Evolutionary conservation across 164 flowering plant genomes (phyloP).

Genomic region (Tinospora cordifolia): DNA sequence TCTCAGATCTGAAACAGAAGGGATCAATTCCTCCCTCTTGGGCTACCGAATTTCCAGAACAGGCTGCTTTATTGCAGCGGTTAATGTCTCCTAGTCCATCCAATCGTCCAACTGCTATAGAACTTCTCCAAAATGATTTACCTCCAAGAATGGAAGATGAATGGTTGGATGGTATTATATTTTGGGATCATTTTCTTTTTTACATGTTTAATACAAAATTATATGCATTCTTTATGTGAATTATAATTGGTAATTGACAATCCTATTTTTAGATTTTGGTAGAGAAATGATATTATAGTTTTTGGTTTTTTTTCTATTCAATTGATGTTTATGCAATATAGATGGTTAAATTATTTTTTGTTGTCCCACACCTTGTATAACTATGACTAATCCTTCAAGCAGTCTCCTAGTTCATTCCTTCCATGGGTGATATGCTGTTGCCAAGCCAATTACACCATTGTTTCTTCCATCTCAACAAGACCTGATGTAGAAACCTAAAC

Average conservation of each 20-base stretch:
- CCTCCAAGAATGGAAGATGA: constrained; percentile 92
- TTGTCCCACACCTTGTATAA: too few relatives aligned
- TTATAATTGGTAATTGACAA: neutral
- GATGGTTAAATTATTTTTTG: neutral
- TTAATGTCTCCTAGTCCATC: constrained; percentile 90
- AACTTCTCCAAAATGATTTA: constrained; percentile 64
- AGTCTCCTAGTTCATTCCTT: too few relatives aligned
- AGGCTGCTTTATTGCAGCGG: constrained; percentile 53
- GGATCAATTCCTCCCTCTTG: constrained; percentile 69
- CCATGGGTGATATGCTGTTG: too few relatives aligned
- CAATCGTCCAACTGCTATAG: constrained; percentile 84
- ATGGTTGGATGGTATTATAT: constrained; percentile 59
- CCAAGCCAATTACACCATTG: too few relatives aligned
- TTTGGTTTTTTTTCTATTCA: neutral
- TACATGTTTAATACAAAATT: neutral
- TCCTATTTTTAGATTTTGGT: neutral
- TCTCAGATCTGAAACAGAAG: constrained; percentile 72
- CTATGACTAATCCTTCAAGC: too few relatives aligned
- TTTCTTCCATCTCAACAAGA: too few relatives aligned
- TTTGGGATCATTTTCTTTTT: neutral
- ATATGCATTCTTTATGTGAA: neutral
- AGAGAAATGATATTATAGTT: neutral
- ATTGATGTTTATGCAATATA: neutral
- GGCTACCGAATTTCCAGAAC: constrained; percentile 80
- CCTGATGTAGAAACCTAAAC: too few relatives aligned